These are phyloP conservation scores for Usnea hakonensis DNA, from an alignment of 495 filamentous ascomycete species.

Conservation along the genomic window DNA sequence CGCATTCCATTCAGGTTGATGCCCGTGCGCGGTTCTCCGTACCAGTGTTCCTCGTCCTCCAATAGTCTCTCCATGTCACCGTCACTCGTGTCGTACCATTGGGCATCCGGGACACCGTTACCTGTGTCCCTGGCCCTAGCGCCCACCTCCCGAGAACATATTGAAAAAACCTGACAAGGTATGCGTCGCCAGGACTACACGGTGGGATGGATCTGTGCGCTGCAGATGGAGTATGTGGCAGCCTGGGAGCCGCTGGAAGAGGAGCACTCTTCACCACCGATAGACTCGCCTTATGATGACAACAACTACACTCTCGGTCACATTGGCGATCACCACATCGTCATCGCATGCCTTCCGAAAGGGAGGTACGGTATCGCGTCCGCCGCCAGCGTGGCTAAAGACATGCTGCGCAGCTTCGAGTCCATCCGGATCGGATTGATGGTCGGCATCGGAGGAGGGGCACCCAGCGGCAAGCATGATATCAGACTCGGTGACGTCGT, in stretches of 20 bases:
- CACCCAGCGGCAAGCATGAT: too few relatives aligned
- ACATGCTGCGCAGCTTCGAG: too few relatives aligned
- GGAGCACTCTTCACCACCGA: conserved; percentile 30
- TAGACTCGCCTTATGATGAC: conserved; percentile 20
- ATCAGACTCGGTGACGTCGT: too few relatives aligned
- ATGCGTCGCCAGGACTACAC: too few relatives aligned
- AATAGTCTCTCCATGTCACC: background rate
- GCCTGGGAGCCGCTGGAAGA: conserved; percentile 43
- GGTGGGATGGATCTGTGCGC: conserved; percentile 45
- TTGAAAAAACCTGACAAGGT: too few relatives aligned
- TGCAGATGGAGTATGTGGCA: conserved; percentile 38
- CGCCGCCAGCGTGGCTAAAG: too few relatives aligned
- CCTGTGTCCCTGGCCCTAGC: too few relatives aligned
- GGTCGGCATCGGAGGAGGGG: too few relatives aligned
- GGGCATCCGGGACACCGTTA: background rate
- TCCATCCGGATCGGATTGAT: too few relatives aligned
- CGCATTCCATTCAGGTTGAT: background rate
- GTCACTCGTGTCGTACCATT: background rate
- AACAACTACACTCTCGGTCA: conserved; percentile 34
- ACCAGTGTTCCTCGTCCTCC: background rate
- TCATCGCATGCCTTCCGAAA: conserved; percentile 42
- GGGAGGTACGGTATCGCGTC: too few relatives aligned
- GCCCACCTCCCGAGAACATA: too few relatives aligned
- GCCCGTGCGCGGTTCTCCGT: background rate
- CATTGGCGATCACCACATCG: conserved; percentile 34